Evolutionary conservation across 495 filamentous ascomycete genomes (phyloP), one percentile per base, ranked within the genome.

Genomic region (Penicillium pulvis): DNA sequence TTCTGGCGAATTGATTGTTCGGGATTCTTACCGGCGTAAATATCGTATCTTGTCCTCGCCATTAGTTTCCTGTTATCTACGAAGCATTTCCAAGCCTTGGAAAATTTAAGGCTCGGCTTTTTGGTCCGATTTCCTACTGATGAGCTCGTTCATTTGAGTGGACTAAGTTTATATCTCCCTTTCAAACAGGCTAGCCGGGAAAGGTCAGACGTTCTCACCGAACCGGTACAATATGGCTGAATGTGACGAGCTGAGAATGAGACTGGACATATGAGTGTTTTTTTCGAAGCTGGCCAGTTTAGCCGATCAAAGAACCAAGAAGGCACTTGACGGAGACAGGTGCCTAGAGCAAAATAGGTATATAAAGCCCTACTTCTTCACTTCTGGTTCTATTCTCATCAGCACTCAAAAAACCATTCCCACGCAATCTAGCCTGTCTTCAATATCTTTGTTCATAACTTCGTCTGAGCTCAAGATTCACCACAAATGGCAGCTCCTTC

Each of bases 401-500:
- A 41, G 7, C 16, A 41, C 16, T 41, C 39, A 41, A 41, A 16
- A 4, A 16, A 41, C 0, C 2, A 6, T 33, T 6, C 31, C 8
- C 33, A 12, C 8, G 9, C 12, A 12, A 4, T 14, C 33, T 14
- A 12, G 10, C n/a, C 4, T 41, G 4, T 41, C 39, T 41, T 9
- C 33, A 36, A 36, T 12, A 36, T 28, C 12, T 8, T 36, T 36
- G 3, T 8, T 14, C 12, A 36, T 36, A 36, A 41, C 4, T 41
- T 41, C 39, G 17, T 3, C 16, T 17, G 14, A 41, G 16, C 39
- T 41, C 39, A 41, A 41, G 33, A 36, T 5, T 45, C 20, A 45
- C 11, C 20, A 47, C n/a, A 6, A 14, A 48, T 48, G 46, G 24
- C 46, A n/a, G 24, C 24, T 41, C 39, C 39, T 48, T 48, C 46